Base-by-base conservation (phyloP, 176 grass and related monocot genomes). In the Aegilops tauschii region DNA sequence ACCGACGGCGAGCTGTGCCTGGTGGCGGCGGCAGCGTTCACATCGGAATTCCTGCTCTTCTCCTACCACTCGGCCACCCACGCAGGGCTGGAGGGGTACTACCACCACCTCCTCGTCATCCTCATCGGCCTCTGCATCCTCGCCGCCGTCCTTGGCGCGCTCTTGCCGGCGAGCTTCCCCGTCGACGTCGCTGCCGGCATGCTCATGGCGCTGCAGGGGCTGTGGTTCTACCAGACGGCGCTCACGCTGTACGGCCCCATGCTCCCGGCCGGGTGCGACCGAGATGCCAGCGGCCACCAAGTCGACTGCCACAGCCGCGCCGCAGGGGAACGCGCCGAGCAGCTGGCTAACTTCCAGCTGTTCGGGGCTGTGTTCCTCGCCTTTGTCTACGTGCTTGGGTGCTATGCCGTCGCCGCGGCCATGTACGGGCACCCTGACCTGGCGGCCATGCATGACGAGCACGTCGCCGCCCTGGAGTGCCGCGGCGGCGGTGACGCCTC, bases 211-310 rank as follows among this genome's bases (percentile, higher is more conserved):
- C 87, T 95, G 21, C 95, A 98, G 61, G 95, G 95, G 7, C 85
- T 98, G 10, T 98, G 95, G 95, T 98, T 98, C 87, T 98, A 95
- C 87, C 95, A 98, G 91, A 98, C 95, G 7, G 95, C 95, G 6
- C 85, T 95, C 72, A 88, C 90, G 54, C 91, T 97, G 4, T 97
- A 97, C 65, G 95, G 95, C 0, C 76, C 93, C 3, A 89, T 93
- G 95, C 90, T 97, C 40, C 95, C 95, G 1, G n/a, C 12, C 0
- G 93, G 93, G 1, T 97, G 95, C 78, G 62, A 40, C 36, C 86
- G 90, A 6, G 85, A 92, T 9, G 34, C 4, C 18, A 91, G 23
- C 31, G 85, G 83, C 10, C 79, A 61, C 28, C 45, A 49, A 14
- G 30, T 97, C 9, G 87, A 72, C 0, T 98, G 95, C 82, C 84